Base-by-base conservation (phyloP, 2,329 filamentous ascomycete genomes). In the Penicillium paneum region DNA sequence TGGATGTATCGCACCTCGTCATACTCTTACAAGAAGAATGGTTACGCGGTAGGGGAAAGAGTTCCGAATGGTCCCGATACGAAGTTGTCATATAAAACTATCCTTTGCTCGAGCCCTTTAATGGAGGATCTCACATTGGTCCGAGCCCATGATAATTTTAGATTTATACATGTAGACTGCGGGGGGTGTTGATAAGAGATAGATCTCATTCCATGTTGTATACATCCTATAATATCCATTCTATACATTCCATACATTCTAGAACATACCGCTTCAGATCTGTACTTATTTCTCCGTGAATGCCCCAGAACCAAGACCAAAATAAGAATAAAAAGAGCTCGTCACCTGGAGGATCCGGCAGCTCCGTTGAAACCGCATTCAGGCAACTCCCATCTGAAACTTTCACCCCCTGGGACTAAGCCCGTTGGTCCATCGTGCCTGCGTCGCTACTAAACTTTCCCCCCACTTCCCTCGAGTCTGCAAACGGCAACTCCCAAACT, bases 31-130 rank as follows among this genome's bases (percentile, higher is more conserved):
- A 3, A 21, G 34, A 39, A 43, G 34, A 46, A 36, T 57, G 50
- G 59, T 63, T 63, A 63, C 59, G 57, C 59, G 49, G 61, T 55
- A 62, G 55, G 57, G 59, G 55, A 49, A 49, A 26, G 56, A 17
- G 52, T 64, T 62, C 61, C 62, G 59, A 63, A 61, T 56, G 55
- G 55, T 64, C 60, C 40, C 57, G 53, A 58, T 53, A 52, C 47
- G 44, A 54, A 50, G 24, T 34, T 39, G 31, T 35, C 13, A 38
- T 32, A 28, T 8, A 35, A 8, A n/a, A n/a, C n/a, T 8, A 29
- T 38, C 24, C 3, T 42, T 39, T 36, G 53, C 56, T 56, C 49
- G 49, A 56, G 49, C 56, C 46, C 41, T 45, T 41, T 5, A 4
- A 24, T 51, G 26, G 31, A 26, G 15, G 40, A 52, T 52, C 34